Conservation (phyloP, 2,329 filamentous ascomycete species). For the Colletotrichum incanum region DNA sequence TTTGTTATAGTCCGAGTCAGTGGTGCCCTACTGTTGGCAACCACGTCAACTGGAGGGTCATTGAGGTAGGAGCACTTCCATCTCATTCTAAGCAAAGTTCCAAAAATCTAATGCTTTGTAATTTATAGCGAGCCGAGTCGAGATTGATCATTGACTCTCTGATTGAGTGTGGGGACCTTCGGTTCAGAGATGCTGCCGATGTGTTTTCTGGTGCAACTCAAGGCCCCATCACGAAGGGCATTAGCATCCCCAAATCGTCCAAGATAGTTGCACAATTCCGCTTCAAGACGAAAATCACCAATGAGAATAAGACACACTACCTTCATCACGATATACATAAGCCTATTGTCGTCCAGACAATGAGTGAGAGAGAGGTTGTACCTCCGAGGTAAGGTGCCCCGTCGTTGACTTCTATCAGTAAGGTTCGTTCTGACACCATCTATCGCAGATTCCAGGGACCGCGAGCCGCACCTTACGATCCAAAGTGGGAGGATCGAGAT, state of each 20-base stretch:
- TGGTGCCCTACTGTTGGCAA: conserved; percentile 24
- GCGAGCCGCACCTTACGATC: conserved; percentile 1
- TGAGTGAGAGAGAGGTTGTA: not conserved
- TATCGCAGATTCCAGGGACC: conserved; percentile 12
- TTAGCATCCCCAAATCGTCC: conserved; percentile 5
- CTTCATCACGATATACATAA: conserved; percentile 8
- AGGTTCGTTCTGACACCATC: not conserved
- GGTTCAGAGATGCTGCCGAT: not conserved
- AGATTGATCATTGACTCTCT: conserved; percentile 22
- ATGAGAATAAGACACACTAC: conserved; percentile 11
- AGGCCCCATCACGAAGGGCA: not conserved
- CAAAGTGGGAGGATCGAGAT: not conserved
- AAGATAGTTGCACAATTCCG: conserved; percentile 21
- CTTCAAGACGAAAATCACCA: not conserved
- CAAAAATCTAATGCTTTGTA: not conserved
- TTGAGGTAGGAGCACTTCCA: not conserved
- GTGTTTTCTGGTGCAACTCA: not conserved
- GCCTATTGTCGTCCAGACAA: not conserved
- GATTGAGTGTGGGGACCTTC: not conserved
- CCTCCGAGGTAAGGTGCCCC: not conserved
- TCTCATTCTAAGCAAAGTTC: rapidly evolving
- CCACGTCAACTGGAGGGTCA: conserved; percentile 27
- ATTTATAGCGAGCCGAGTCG: conserved; percentile 6
- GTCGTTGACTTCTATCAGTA: too few relatives aligned
- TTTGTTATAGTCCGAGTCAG: not conserved